phyloP scores from a whole-genome alignment of 164 flowering plant species.

The Piper longum region DNA sequence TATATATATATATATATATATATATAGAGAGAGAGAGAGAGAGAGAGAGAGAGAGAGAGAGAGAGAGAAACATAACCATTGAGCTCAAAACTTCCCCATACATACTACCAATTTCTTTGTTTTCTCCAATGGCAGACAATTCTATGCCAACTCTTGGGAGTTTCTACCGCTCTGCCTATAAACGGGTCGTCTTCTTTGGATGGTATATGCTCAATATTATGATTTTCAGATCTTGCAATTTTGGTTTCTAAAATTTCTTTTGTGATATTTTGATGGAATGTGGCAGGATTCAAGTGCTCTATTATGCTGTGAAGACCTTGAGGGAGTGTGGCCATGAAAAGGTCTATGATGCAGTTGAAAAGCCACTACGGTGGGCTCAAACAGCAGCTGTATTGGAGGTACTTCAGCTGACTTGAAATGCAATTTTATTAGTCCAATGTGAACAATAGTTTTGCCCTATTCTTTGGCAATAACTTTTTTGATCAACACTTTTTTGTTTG shows the following conservation, averaged over 20 bases:
- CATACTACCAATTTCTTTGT: background rate
- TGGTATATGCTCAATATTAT: slow-evolving; percentile 24
- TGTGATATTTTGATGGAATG: background rate
- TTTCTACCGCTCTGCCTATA: slow-evolving; percentile 54
- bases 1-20: no score
- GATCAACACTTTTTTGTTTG: no score
- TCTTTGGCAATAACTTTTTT: no score
- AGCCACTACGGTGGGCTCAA: slow-evolving; percentile 73
- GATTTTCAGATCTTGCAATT: background rate
- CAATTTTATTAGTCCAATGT: background rate
- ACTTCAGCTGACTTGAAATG: background rate
- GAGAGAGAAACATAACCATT: no score
- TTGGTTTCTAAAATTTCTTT: background rate
- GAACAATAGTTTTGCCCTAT: no score
- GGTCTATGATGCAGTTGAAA: slow-evolving; percentile 74
- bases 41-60: no score
- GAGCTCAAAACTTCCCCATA: no score
- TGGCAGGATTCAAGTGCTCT: slow-evolving; percentile 70
- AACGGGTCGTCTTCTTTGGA: slow-evolving; percentile 65
- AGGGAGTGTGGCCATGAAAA: slow-evolving; percentile 51
- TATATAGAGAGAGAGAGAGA: no score
- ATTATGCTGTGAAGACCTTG: slow-evolving; percentile 53
- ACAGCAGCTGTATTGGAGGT: slow-evolving; percentile 92
- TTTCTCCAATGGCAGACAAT: slow-evolving; percentile 38
- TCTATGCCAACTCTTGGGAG: slow-evolving; percentile 35